Evolutionary conservation across 495 filamentous ascomycete species (phyloP).

Genomic region (Lasiosphaeriaceae sp.): DNA sequence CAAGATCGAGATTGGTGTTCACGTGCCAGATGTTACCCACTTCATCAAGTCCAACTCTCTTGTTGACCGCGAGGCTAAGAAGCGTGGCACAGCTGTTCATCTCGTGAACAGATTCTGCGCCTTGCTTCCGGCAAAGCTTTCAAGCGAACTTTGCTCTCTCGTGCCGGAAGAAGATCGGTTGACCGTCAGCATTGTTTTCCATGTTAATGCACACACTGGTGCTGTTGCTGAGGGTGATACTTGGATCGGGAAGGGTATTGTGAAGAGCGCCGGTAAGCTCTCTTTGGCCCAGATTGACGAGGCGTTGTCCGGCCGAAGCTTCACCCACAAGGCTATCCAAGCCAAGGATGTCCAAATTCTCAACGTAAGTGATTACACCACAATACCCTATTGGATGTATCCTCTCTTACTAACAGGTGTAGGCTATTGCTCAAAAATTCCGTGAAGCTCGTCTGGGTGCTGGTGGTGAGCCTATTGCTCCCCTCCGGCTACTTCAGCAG

Average conservation of each 20-base stretch:
- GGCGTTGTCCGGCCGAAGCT: slow-evolving; percentile 60
- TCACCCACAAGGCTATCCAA: slow-evolving; percentile 55
- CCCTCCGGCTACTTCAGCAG: slow-evolving; percentile 83
- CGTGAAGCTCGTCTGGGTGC: slow-evolving; percentile 80
- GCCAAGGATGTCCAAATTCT: slow-evolving; percentile 72
- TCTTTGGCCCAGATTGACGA: slow-evolving; percentile 81
- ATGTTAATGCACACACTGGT: slow-evolving; percentile 73
- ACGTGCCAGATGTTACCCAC: slow-evolving; percentile 93
- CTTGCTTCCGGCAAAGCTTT: slow-evolving; percentile 80
- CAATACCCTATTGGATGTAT: background rate
- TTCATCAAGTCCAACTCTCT: slow-evolving; percentile 96
- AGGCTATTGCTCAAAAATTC: slow-evolving; percentile 81
- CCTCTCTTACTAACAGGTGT: slow-evolving; percentile 26
- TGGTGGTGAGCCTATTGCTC: slow-evolving; percentile 69
- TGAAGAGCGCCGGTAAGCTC: slow-evolving; percentile 84
- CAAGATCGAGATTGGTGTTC: slow-evolving; percentile 89
- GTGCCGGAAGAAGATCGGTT: slow-evolving; percentile 82
- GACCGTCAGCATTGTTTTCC: slow-evolving; percentile 88
- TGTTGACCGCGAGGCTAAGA: slow-evolving; percentile 96
- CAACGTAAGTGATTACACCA: slow-evolving; percentile 51
- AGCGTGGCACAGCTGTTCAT: slow-evolving; percentile 93
- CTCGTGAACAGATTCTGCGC: slow-evolving; percentile 88
- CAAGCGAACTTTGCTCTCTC: slow-evolving; percentile 82
- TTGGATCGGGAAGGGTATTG: slow-evolving; percentile 91
- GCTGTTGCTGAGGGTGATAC: slow-evolving; percentile 73